A percentile compares a stretch with the other conserved stretches of the same genome.
These are phyloP conservation scores for Naumovozyma dairenensis DNA, from an alignment of 805 yeast species.

Conservation along the genomic window DNA sequence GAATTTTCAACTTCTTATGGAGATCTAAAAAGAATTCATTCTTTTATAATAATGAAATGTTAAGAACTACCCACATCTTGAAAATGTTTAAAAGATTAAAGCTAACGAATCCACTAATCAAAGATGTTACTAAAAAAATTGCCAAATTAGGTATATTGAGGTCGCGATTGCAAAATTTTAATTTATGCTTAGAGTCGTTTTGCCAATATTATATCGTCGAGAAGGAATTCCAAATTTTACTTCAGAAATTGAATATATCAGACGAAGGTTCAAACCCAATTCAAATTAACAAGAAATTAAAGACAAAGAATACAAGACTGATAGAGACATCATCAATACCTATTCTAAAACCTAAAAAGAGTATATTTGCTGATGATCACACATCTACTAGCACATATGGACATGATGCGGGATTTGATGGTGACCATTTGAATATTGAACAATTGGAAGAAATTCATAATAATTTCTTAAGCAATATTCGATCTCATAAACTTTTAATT, in stretches of 20 bases:
- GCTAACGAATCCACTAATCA: constrained; percentile 18
- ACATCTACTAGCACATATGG: not conserved
- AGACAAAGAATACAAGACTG: constrained; percentile 19
- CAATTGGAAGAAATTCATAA: constrained; percentile 36
- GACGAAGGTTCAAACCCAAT: not conserved
- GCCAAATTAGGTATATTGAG: constrained; percentile 25
- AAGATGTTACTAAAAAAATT: constrained; percentile 22
- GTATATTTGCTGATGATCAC: constrained; percentile 8
- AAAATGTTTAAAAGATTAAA: constrained; percentile 20
- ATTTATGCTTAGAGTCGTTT: constrained; percentile 25
- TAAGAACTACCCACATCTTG: constrained; percentile 26
- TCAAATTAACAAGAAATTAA: constrained; percentile 26
- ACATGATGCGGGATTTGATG: not conserved
- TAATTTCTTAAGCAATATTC: constrained; percentile 22
- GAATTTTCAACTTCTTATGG: constrained; percentile 82
- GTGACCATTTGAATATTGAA: constrained; percentile 34
- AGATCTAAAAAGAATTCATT: constrained; percentile 54
- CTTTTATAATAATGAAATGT: constrained; percentile 43
- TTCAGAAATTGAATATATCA: constrained; percentile 26
- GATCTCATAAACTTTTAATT: constrained; percentile 19
- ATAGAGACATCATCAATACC: too few species aligned
- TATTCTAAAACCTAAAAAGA: constrained; percentile 23
- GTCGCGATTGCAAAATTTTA: constrained; percentile 28
- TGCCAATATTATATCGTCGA: constrained; percentile 28
- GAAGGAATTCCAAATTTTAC: constrained; percentile 22